Base-by-base conservation (phyloP, 208 protist species). In the Acanthamoeba castellanii region DNA sequence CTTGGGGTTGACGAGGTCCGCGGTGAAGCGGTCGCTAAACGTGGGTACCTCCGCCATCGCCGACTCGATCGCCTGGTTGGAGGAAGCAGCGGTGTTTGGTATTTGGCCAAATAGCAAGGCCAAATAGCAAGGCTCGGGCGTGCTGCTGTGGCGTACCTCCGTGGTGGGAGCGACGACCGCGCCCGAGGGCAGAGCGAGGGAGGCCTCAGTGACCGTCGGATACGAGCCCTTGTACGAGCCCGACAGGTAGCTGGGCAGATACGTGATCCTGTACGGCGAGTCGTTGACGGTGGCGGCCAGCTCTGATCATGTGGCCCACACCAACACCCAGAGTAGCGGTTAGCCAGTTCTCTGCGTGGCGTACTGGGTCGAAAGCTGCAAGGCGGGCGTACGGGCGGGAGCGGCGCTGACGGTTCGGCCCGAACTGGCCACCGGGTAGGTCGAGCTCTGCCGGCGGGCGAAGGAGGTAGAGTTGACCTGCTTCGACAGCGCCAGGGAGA, bases 191-290 rank as follows among this genome's bases (percentile, higher is more conserved):
- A 34, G n/a, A n/a, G n/a, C 64, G 7, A 72, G 64, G 9, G 64
- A 72, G 64, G 64, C 64, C 64, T 72, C 64, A 25, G n/a, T 37
- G 64, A 72, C 64, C 22, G 22, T 72, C n/a, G 22, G n/a, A 34
- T 72, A 72, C 22, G 64, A 37, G n/a, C 30, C n/a, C 64, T 72
- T 72, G 64, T 72, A 72, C 13, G 64, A 72, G 64, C 64, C 64
- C 64, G 64, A 72, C n/a, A 72, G 7, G 64, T 37, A 72, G 64
- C 64, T 72, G 13, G 64, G 64, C n/a, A 72, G n/a, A n/a, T 72
- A 72, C n/a, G 64, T 72, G n/a, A 72, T 72, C 30, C 64, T 22
- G 34, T 72, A 72, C 9, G 64, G 64, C 64, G n/a, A 7, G 27
- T 30, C n/a, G 14, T 72, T 72, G 4, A 72, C 64, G n/a, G 64